A percentile compares a stretch with the other conserved stretches of the same genome.
Evolutionary conservation across 768 basidiomycete species (phyloP).

Genomic region (Psilocybe tampanensis): DNA sequence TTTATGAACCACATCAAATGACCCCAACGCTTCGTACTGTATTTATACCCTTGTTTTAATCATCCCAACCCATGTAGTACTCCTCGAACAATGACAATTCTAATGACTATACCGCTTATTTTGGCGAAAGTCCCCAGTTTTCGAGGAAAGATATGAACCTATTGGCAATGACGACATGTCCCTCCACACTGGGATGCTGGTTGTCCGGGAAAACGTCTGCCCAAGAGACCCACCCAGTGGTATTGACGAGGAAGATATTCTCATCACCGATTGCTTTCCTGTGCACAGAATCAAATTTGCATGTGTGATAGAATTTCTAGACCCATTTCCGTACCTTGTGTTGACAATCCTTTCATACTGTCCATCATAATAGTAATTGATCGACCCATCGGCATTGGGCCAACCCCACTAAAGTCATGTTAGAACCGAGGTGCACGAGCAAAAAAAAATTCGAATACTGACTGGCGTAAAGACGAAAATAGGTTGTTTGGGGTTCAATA

Average conservation of each 20-base stretch:
- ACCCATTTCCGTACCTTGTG: slow-evolving; percentile 37
- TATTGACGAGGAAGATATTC: slow-evolving; percentile 54
- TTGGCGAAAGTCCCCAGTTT: slow-evolving; percentile 42
- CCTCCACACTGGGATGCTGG: slow-evolving; percentile 47
- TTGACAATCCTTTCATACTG: slow-evolving; percentile 48
- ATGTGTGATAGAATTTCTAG: neutral
- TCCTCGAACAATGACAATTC: neutral
- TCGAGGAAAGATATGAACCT: slow-evolving; percentile 48
- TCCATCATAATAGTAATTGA: slow-evolving; percentile 48
- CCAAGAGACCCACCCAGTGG: slow-evolving; percentile 56
- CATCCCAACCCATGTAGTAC: neutral
- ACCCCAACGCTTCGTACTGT: neutral
- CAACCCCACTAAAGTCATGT: slow-evolving; percentile 49
- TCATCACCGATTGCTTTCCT: slow-evolving; percentile 46
- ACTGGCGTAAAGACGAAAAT: slow-evolving; percentile 60
- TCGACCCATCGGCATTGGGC: slow-evolving; percentile 50
- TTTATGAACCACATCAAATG: slow-evolving; percentile 6
- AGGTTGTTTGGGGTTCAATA: slow-evolving; percentile 43
- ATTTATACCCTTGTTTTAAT: neutral
- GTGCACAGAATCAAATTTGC: neutral
- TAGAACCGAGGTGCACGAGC: neutral
- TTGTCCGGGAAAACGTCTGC: slow-evolving; percentile 55
- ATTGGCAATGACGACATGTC: slow-evolving; percentile 49
- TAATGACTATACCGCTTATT: neutral
- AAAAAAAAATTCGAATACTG: slow-evolving; percentile 12